These are phyloP conservation scores for Ilyonectria robusta DNA, from an alignment of 2,329 filamentous ascomycete species.

Conservation along the genomic window DNA sequence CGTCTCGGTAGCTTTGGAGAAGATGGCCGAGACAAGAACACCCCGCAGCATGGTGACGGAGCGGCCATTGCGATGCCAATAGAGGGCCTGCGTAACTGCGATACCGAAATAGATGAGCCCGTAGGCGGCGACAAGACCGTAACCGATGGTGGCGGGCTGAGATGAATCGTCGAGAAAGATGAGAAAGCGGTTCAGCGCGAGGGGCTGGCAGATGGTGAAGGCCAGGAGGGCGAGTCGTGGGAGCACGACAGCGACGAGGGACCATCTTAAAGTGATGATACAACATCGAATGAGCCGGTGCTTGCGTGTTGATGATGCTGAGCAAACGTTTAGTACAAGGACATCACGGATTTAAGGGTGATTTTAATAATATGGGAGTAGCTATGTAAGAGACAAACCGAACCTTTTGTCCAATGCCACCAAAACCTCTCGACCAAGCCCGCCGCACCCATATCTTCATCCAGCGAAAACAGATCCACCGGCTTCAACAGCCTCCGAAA, in stretches of 20 bases:
- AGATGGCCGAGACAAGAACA: conserved; percentile 52
- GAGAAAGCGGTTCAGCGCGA: conserved; percentile 54
- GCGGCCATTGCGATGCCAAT: conserved; percentile 51
- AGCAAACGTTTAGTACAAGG: conserved; percentile 37
- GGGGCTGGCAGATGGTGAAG: conserved; percentile 56
- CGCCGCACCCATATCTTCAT: conserved; percentile 51
- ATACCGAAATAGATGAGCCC: conserved; percentile 51
- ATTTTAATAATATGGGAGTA: conserved; percentile 24
- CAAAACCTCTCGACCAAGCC: conserved; percentile 50
- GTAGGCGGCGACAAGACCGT: conserved; percentile 53
- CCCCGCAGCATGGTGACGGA: conserved; percentile 52
- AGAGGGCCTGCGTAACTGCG: conserved; percentile 50
- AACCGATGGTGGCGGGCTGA: conserved; percentile 45
- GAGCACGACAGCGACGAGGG: conserved; percentile 49
- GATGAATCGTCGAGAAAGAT: conserved; percentile 47
- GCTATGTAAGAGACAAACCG: conserved; percentile 34
- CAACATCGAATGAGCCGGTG: conserved; percentile 49
- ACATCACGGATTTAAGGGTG: conserved; percentile 31
- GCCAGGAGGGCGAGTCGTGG: conserved; percentile 52
- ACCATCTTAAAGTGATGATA: conserved; percentile 47
- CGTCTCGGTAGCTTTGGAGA: conserved; percentile 51
- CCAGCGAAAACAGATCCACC: conserved; percentile 53
- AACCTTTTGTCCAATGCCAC: conserved; percentile 49
- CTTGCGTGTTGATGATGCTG: conserved; percentile 35
- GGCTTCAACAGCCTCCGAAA: conserved; percentile 53